Conservation (phyloP, 2,329 filamentous ascomycete genomes). For the Daldinia eschscholtzii region DNA sequence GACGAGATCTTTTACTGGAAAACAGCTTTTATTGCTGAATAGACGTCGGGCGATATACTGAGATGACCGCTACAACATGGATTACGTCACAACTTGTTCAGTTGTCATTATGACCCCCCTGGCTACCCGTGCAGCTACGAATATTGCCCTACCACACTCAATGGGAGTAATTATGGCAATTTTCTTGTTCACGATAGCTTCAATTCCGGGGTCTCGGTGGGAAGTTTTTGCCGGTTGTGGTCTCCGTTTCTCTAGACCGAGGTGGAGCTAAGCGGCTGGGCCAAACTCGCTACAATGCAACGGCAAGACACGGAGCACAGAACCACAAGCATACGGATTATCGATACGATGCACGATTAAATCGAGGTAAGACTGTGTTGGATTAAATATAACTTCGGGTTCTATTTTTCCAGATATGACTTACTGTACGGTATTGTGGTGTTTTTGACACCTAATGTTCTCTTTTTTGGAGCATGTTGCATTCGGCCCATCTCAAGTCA, state of each 20-base stretch:
- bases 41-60: constrained; percentile 16
- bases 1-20: constrained; percentile 13
- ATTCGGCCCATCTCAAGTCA: constrained; percentile 29
- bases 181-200: constrained; percentile 38
- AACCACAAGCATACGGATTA: constrained; percentile 21
- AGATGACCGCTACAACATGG: constrained; percentile 13
- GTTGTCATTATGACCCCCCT: constrained; percentile 8
- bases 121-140: constrained; percentile 16
- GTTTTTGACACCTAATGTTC: constrained; percentile 14
- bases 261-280: constrained; percentile 41
- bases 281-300: constrained; percentile 41
- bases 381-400: constrained; percentile 3
- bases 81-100: constrained; percentile 16
- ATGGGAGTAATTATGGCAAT: constrained; percentile 10
- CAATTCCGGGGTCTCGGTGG: constrained; percentile 30
- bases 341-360: constrained; percentile 35
- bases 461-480: constrained; percentile 28
- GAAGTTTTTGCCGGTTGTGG: constrained; percentile 39
- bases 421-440: constrained; percentile 24
- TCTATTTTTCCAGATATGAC: constrained; percentile 22
- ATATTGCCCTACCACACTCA: constrained; percentile 26
- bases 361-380: constrained; percentile 32
- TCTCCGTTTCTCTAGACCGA: constrained; percentile 40
- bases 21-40: constrained; percentile 14
- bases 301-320: constrained; percentile 39